Percentiles rank a stretch among this genome's conserved stretches.
These are phyloP conservation scores for Saturnispora silvae DNA, from an alignment of 805 yeast species.

Conservation along the genomic window DNA sequence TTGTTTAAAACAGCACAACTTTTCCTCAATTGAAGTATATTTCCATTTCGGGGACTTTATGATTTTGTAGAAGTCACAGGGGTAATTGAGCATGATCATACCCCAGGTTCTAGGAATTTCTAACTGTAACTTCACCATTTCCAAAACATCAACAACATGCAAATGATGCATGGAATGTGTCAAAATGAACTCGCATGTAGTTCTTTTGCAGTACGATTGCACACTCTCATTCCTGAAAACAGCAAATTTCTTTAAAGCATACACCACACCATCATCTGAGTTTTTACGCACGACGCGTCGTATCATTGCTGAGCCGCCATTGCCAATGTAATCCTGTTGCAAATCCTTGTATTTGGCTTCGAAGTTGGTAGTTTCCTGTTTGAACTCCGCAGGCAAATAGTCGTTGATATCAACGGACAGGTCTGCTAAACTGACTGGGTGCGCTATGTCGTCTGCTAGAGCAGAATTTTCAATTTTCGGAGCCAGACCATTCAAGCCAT, in stretches of 20 bases:
- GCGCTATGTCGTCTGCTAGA: neutral
- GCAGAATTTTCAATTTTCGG: neutral
- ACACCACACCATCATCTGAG: constrained; percentile 29
- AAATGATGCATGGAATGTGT: constrained; percentile 43
- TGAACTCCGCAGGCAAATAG: constrained; percentile 43
- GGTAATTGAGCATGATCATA: constrained; percentile 53
- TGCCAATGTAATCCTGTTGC: constrained; percentile 38
- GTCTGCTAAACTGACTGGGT: constrained; percentile 29
- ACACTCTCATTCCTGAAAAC: constrained; percentile 36
- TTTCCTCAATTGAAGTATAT: constrained; percentile 35
- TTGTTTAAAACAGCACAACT: constrained; percentile 61
- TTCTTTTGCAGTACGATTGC: constrained; percentile 53
- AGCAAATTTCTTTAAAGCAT: constrained; percentile 57
- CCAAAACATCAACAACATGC: constrained; percentile 49
- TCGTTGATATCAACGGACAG: constrained; percentile 61
- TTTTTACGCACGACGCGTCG: constrained; percentile 32
- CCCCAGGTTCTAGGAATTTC: constrained; percentile 68
- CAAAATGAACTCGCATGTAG: constrained; percentile 52
- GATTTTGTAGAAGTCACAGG: constrained; percentile 49
- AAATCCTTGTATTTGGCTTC: constrained; percentile 44
- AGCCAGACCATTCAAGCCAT: constrained; percentile 35
- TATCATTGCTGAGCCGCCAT: constrained; percentile 66
- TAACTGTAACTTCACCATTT: constrained; percentile 47
- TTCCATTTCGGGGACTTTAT: constrained; percentile 54
- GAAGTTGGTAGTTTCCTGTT: constrained; percentile 37